Percentiles rank a stretch among this genome's conserved stretches.
These are phyloP conservation scores for Acacia acuminata DNA, from an alignment of 306 rosid genomes.

Conservation along the genomic window DNA sequence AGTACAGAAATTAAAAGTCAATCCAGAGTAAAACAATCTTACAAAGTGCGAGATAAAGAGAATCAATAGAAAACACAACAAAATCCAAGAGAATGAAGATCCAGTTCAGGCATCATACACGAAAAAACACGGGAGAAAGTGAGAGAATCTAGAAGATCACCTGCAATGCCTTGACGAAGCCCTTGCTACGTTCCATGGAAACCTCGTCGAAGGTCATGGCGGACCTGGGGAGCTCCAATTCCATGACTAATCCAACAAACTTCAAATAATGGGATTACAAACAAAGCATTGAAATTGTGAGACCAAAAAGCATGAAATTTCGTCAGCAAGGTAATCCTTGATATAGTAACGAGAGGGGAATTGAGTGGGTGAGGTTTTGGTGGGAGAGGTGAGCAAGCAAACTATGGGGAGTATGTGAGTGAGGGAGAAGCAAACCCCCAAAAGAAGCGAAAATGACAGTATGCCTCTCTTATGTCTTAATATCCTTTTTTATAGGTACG, in stretches of 20 bases:
- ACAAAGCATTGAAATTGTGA: neutral
- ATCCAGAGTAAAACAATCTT: neutral
- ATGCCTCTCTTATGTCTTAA: neutral
- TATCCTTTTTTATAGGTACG: neutral
- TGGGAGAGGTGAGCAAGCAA: constrained; percentile 30
- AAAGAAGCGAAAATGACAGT: constrained; percentile 46
- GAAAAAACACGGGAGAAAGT: neutral
- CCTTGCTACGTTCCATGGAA: constrained; percentile 96
- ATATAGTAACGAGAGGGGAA: constrained; percentile 19
- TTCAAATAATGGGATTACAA: neutral
- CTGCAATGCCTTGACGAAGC: constrained; percentile 95
- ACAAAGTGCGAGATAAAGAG: neutral
- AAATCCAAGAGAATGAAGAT: constrained; percentile 44
- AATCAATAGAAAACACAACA: neutral
- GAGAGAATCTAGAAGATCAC: constrained; percentile 41
- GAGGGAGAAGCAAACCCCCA: constrained; percentile 45
- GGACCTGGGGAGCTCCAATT: constrained; percentile 58
- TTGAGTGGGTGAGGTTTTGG: constrained; percentile 40
- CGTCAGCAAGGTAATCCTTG: constrained; percentile 13
- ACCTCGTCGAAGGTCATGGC: constrained; percentile 93
- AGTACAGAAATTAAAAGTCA: constrained; percentile 13
- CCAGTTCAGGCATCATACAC: constrained; percentile 21
- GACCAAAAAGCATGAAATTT: neutral
- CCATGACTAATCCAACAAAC: constrained; percentile 46
- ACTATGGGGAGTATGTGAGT: constrained; percentile 37